Evolutionary conservation across 371 early-diverging fungal genomes (phyloP).

Genomic region (Fennellomyces sp.): DNA sequence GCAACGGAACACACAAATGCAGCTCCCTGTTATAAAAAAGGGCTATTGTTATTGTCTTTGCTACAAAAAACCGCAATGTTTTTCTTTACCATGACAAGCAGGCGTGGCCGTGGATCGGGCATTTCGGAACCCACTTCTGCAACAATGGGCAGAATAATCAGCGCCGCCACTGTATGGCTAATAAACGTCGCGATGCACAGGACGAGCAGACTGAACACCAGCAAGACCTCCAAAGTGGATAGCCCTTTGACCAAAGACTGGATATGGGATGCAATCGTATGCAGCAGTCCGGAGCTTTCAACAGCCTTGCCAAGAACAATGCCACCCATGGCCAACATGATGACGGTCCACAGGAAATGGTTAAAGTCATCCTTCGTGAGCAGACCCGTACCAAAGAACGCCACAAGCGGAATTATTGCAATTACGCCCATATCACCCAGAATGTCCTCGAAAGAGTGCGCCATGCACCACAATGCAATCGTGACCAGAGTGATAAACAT

Average conservation of each 20-base stretch:
- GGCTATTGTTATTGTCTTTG: neutral
- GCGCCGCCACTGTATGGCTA: conserved; percentile 91
- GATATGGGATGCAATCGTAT: conserved; percentile 74
- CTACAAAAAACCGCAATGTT: neutral
- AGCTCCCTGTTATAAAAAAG: conserved; percentile 42
- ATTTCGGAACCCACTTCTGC: conserved; percentile 72
- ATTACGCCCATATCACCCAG: conserved; percentile 86
- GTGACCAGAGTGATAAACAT: conserved; percentile 65
- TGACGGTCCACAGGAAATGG: conserved; percentile 73
- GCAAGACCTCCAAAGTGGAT: conserved; percentile 67
- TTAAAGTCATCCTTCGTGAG: conserved; percentile 86
- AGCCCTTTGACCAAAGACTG: conserved; percentile 65
- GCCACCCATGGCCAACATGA: conserved; percentile 87
- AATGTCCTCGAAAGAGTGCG: conserved; percentile 53
- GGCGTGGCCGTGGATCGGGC: conserved; percentile 81
- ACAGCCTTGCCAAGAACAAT: conserved; percentile 83
- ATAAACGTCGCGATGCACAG: conserved; percentile 89
- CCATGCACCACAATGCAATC: conserved; percentile 82
- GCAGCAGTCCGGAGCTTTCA: conserved; percentile 73
- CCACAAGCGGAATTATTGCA: conserved; percentile 77
- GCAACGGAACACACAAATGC: conserved; percentile 82
- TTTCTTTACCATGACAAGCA: conserved; percentile 79
- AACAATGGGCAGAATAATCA: conserved; percentile 84
- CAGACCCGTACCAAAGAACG: conserved; percentile 79
- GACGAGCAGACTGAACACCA: conserved; percentile 71